Conservation (phyloP, 2,329 filamentous ascomycete species). For the Neofusicoccum cordaticola region DNA sequence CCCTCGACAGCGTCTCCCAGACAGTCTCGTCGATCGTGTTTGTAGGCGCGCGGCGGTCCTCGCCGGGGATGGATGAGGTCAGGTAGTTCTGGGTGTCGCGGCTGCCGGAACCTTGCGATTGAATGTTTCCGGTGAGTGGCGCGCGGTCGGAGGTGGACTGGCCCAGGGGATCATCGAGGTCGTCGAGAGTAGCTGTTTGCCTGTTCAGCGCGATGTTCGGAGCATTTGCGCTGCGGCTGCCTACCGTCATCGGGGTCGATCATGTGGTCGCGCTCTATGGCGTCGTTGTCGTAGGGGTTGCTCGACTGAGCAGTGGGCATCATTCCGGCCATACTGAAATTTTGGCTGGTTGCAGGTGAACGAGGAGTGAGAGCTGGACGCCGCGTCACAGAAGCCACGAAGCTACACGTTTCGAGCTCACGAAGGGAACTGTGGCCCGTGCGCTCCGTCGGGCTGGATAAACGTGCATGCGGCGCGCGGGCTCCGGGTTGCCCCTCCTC, state of each 20-base stretch:
- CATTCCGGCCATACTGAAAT: slow-evolving; percentile 42
- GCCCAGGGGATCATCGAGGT: slow-evolving; percentile 81
- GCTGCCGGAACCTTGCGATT: slow-evolving; percentile 48
- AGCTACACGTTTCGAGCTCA: slow-evolving; percentile 8
- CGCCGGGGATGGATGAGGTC: slow-evolving; percentile 84
- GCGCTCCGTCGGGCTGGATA: too few relatives aligned
- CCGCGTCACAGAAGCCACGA: slow-evolving; percentile 3
- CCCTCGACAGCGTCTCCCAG: slow-evolving; percentile 93
- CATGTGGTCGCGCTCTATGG: slow-evolving; percentile 47
- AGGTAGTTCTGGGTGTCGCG: slow-evolving; percentile 73
- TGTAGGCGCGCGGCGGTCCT: slow-evolving; percentile 82
- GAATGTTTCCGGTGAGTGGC: slow-evolving; percentile 81
- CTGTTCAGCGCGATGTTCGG: not conserved
- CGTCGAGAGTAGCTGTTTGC: slow-evolving; percentile 76
- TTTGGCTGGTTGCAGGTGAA: not conserved
- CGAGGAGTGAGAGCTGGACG: not conserved
- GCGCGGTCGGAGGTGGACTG: slow-evolving; percentile 67
- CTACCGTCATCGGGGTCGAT: slow-evolving; percentile 54
- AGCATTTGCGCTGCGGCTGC: slow-evolving; percentile 20
- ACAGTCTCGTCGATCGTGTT: slow-evolving; percentile 97
- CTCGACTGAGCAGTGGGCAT: slow-evolving; percentile 39
- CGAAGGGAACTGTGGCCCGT: not conserved
- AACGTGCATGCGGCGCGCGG: not conserved
- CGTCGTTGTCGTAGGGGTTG: slow-evolving; percentile 45
- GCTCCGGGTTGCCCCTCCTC: not conserved